Conservation (phyloP, 192 early-diverging fungal genomes). For the Backusella australiensis region DNA sequence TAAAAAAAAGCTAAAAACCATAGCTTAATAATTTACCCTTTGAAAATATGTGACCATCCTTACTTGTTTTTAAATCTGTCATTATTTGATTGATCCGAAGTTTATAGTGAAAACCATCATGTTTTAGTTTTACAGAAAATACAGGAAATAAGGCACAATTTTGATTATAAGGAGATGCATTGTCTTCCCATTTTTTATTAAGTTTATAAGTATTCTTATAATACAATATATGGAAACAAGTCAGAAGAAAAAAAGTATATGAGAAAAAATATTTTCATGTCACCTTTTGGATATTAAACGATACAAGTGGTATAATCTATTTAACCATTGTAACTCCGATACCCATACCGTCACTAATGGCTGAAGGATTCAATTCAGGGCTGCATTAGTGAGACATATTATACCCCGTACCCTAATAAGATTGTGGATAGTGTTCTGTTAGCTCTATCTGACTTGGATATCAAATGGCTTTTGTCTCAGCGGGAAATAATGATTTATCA, state of each 20-base stretch:
- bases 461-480: neutral
- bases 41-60: neutral
- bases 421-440: neutral
- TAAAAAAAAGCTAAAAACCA: neutral
- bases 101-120: neutral
- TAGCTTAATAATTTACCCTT: conserved; percentile 5
- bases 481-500: neutral
- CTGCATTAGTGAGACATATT: neutral
- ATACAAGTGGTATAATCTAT: neutral
- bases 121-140: neutral
- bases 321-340: neutral
- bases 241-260: neutral
- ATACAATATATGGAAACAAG: neutral
- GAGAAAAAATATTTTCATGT: neutral
- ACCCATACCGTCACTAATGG: neutral
- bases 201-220: neutral
- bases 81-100: neutral
- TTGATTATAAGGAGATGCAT: neutral
- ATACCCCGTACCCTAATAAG: neutral
- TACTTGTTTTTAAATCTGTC: neutral
- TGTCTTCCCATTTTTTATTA: neutral
- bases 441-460: neutral
- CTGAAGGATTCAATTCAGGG: neutral
- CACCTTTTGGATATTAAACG: neutral
- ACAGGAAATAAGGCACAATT: neutral